Conservation (phyloP, 345 rosid genomes). For the Eucalyptus shirleyi region DNA sequence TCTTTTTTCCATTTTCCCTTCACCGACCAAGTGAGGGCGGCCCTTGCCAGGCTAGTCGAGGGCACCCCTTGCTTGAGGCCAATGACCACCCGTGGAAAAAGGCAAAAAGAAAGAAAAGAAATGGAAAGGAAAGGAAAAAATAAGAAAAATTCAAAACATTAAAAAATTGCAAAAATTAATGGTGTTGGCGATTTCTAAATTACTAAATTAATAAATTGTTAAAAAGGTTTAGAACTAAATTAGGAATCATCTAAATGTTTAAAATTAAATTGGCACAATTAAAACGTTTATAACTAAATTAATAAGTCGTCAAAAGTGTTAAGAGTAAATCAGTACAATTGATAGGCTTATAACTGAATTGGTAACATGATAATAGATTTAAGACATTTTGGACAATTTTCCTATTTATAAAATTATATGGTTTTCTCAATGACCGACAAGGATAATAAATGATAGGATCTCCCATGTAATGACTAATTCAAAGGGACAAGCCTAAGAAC, state of each 20-base stretch:
- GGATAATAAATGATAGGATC: neutral
- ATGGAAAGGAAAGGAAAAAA: too few species aligned
- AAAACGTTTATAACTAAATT: too few species aligned
- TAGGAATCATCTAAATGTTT: too few species aligned
- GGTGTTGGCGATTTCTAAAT: fast-evolving
- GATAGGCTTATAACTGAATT: too few species aligned
- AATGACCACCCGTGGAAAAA: neutral
- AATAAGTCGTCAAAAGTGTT: too few species aligned
- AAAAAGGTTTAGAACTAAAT: too few species aligned
- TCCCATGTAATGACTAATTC: neutral
- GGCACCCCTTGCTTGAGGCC: neutral
- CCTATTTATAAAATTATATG: neutral
- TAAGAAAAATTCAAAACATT: too few species aligned
- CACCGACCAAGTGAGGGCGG: neutral
- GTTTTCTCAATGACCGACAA: neutral
- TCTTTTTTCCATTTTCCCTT: neutral
- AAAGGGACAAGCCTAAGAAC: neutral
- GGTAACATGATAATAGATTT: neutral
- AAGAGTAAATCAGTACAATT: too few species aligned
- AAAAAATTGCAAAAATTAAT: too few species aligned
- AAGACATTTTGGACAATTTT: fast-evolving
- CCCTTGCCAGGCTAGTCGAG: neutral
- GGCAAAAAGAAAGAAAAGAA: too few species aligned
- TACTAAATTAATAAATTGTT: too few species aligned
- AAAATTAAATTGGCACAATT: too few species aligned